Conservation (phyloP, 2,329 filamentous ascomycete species). For the Tolypocladium amazonense region DNA sequence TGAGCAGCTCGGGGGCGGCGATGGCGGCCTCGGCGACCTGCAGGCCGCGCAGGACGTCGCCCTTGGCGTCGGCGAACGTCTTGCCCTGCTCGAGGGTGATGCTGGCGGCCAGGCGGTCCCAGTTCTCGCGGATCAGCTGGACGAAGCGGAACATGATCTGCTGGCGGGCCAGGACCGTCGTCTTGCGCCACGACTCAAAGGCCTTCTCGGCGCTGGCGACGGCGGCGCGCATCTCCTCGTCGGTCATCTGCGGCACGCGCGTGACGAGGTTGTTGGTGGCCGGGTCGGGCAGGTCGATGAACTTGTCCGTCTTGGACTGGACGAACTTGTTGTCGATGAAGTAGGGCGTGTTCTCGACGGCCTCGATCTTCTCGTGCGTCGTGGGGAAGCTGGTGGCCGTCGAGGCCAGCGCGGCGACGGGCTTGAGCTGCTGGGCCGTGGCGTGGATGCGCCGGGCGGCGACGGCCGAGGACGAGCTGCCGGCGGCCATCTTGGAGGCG, state of each 20-base stretch:
- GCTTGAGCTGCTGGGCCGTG: slow-evolving; percentile 43
- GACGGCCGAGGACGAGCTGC: slow-evolving; percentile 16
- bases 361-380: slow-evolving; percentile 58
- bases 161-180: slow-evolving; percentile 63
- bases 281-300: slow-evolving; percentile 73
- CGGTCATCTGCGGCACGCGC: slow-evolving; percentile 71
- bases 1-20: slow-evolving; percentile 69
- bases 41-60: slow-evolving; percentile 70
- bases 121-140: slow-evolving; percentile 68
- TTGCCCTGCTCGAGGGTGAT: slow-evolving; percentile 86
- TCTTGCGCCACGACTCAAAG: slow-evolving; percentile 64
- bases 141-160: slow-evolving; percentile 86
- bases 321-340: slow-evolving; percentile 76
- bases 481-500: slow-evolving; percentile 24
- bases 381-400: slow-evolving; percentile 54
- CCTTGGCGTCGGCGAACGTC: slow-evolving; percentile 73
- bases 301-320: slow-evolving; percentile 55
- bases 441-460: slow-evolving; percentile 45
- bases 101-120: slow-evolving; percentile 73
- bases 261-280: slow-evolving; percentile 81
- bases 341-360: slow-evolving; percentile 63
- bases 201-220: slow-evolving; percentile 68
- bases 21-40: slow-evolving; percentile 80
- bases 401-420: slow-evolving; percentile 40
- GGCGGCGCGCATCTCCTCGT: slow-evolving; percentile 63